Evolutionary conservation across 108 stramenopile species (phyloP).

Genomic region (Pseudonitzschia delicatissima): DNA sequence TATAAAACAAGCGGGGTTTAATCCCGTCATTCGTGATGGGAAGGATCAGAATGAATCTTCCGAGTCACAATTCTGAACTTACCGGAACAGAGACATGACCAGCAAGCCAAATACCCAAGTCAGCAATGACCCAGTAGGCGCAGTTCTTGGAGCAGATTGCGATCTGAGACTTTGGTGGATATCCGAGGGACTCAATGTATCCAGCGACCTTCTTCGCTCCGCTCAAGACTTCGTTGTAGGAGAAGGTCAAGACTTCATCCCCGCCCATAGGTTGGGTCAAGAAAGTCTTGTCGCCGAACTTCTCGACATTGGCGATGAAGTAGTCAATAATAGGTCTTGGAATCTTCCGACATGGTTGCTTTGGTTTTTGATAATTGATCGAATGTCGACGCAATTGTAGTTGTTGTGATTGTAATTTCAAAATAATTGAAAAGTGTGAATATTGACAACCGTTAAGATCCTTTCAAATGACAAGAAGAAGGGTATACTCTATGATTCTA

Average conservation of each 20-base stretch:
- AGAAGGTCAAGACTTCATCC: conserved; percentile 49
- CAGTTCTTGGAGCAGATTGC: conserved; percentile 79
- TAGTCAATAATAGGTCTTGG: conserved; percentile 61
- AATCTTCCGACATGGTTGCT: conserved; percentile 9
- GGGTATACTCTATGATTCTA: too few species aligned
- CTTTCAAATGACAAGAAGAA: too few species aligned
- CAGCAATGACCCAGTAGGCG: conserved; percentile 78
- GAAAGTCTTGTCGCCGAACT: conserved; percentile 46
- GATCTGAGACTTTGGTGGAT: conserved; percentile 55
- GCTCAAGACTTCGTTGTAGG: conserved; percentile 57
- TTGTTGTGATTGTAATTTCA: too few species aligned
- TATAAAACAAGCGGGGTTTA: too few species aligned
- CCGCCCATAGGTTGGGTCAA: conserved; percentile 74
- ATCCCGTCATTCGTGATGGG: too few species aligned
- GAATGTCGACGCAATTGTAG: not conserved
- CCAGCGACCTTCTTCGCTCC: conserved; percentile 71
- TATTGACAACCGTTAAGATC: too few species aligned
- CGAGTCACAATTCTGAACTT: not conserved
- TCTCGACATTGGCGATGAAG: conserved; percentile 60
- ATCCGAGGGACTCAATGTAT: conserved; percentile 52
- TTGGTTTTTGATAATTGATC: not conserved
- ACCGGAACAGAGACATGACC: conserved; percentile 61
- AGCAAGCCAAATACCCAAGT: conserved; percentile 69
- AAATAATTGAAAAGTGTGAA: too few species aligned
- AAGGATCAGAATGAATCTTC: not conserved